Evolutionary conservation across 2,329 filamentous ascomycete species (phyloP), one percentile per base, ranked within the genome.

Genomic region (Keithomyces neogunnii): DNA sequence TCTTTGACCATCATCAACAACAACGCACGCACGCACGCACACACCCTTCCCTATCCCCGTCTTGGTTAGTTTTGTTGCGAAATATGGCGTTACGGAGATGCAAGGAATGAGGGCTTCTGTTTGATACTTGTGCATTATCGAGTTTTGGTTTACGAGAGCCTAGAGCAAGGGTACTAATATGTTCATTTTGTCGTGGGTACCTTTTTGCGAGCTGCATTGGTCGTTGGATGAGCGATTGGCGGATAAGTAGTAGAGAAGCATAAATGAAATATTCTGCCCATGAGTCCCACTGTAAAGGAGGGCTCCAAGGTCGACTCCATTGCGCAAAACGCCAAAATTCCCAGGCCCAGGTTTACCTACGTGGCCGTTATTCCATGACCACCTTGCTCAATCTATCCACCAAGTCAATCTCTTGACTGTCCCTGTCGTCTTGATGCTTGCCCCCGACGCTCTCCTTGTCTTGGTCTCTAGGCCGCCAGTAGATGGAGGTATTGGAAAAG

Each of bases 401-500:
- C 19, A 19, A 19, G 19, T 19, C 19, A 19, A 19, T 19, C 19
- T 19, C 19, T 19, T 19, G 19, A 19, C 19, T 19, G 19, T 19
- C 19, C 19, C 19, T 19, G 19, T 19, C 19, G 19, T 19, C 19
- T 19, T 19, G 19, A 19, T 1, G 19, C 19, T 19, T 19, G 19
- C 19, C 19, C 19, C 19, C 19, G 19, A 19, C 19, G 19, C 19
- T 19, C 19, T 19, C 19, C 19, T 19, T 19, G 19, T 19, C 19
- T 19, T 19, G 19, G 19, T 19, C 19, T 31, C 28, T 36, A 11
- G n/a, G 38, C n/a, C 55, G 38, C 52, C 55, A 60, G 39, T 60
- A 62, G 2, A 62, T 45, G 19, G 51, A 55, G 2, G 60, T 62
- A 35, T 53, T 55, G 5, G 53, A 57, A 43, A 62, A 62, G 3